These are phyloP conservation scores for Daldinia caldariorum DNA, from an alignment of 495 filamentous ascomycete species.

Conservation along the genomic window DNA sequence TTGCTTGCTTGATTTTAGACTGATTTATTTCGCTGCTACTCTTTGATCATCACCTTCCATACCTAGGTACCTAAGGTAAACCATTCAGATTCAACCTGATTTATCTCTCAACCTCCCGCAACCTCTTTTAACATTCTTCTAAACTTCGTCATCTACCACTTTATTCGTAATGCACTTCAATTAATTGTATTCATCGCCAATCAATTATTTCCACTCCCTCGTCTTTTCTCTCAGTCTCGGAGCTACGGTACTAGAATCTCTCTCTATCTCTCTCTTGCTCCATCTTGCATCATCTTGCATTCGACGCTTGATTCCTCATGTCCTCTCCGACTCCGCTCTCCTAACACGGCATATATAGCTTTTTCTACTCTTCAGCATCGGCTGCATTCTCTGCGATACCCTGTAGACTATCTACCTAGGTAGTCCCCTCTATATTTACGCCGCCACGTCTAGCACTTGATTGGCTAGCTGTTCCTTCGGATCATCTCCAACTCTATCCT, in stretches of 20 bases:
- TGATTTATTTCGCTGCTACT: constrained; percentile 15
- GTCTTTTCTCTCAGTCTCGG: constrained; percentile 7
- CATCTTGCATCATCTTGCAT: constrained; percentile 19
- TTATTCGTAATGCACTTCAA: constrained; percentile 40
- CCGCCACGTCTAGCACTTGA: constrained; percentile 16
- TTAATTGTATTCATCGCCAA: constrained; percentile 41
- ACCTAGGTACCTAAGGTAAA: too few relatives aligned
- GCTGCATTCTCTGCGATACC: constrained; percentile 40
- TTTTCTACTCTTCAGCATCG: constrained; percentile 22
- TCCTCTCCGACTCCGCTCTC: constrained; percentile 29
- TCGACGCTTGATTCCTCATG: constrained; percentile 8
- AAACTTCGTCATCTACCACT: constrained; percentile 26
- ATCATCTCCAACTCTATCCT: constrained; percentile 10
- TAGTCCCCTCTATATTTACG: neutral
- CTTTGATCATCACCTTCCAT: constrained; percentile 40
- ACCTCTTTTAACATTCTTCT: constrained; percentile 19
- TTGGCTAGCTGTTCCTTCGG: constrained; percentile 7
- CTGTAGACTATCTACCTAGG: constrained; percentile 30
- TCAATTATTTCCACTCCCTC: constrained; percentile 16
- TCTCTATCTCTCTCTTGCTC: constrained; percentile 16
- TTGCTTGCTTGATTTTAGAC: constrained; percentile 11
- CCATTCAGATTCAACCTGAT: constrained; percentile 21
- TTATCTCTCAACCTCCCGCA: constrained; percentile 6
- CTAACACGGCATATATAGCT: constrained; percentile 41
- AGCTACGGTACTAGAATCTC: constrained; percentile 17